A percentile compares a stretch with the other conserved stretches of the same genome.
Evolutionary conservation across 1,284 basidiomycete species (phyloP).

Genomic region (Ceratobasidium sp.): DNA sequence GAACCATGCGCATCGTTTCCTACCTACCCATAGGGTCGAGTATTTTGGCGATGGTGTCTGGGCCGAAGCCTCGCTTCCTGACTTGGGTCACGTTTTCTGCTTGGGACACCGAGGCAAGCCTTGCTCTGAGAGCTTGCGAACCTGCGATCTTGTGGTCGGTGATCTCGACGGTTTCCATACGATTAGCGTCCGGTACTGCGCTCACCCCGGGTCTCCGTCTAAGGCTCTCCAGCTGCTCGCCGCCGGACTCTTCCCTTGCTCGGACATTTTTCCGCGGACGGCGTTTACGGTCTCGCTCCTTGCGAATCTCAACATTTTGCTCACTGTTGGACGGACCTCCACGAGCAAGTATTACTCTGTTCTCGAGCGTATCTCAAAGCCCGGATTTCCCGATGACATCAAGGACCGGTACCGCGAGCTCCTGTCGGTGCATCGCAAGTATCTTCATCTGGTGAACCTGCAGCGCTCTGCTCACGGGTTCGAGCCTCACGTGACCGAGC

Average conservation of each 20-base stretch:
- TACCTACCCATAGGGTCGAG: too few species aligned
- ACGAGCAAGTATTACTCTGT: not conserved
- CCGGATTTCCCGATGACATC: not conserved
- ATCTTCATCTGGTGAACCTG: not conserved
- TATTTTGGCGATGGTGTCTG: too few species aligned
- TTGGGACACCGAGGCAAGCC: too few species aligned
- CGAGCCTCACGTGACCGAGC: not conserved
- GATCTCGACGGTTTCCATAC: not conserved
- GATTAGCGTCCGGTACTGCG: slow-evolving; percentile 7
- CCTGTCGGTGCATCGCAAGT: not conserved
- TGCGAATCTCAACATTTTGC: not conserved
- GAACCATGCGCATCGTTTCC: too few species aligned
- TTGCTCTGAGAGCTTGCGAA: too few species aligned
- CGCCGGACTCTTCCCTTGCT: slow-evolving; percentile 16
- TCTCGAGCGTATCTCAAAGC: not conserved
- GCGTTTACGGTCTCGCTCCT: slow-evolving; percentile 9
- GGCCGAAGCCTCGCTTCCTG: too few species aligned
- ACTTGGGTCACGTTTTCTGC: too few species aligned
- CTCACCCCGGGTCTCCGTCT: not conserved
- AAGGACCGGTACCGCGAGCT: slow-evolving; percentile 21
- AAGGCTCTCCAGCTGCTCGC: not conserved
- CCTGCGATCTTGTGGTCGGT: not conserved
- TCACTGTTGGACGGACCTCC: not conserved
- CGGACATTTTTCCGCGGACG: not conserved
- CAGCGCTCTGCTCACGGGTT: not conserved